Evolutionary conservation across 2,329 filamentous ascomycete genomes (phyloP).

Genomic region (Aspergillus sojae): DNA sequence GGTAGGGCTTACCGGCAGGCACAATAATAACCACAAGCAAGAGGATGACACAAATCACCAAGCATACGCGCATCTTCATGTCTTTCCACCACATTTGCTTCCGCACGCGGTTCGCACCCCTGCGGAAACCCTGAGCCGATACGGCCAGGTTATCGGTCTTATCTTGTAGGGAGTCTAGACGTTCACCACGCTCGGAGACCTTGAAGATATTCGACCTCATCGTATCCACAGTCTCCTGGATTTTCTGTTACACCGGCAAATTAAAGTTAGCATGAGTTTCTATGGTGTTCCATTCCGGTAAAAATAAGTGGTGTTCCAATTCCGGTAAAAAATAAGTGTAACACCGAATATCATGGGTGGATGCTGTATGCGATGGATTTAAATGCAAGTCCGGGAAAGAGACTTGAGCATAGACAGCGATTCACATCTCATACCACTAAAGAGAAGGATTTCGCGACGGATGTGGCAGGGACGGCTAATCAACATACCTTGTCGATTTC

Average conservation of each 20-base stretch:
- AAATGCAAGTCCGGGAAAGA: background rate
- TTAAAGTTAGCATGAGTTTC: slow-evolving; percentile 24
- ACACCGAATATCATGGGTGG: background rate
- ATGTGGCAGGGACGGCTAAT: background rate
- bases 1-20: slow-evolving; percentile 70
- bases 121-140: slow-evolving; percentile 92
- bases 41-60: slow-evolving; percentile 87
- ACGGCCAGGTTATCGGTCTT: slow-evolving; percentile 91
- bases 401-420: background rate
- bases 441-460: background rate
- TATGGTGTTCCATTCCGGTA: background rate
- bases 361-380: background rate
- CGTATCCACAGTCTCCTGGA: slow-evolving; percentile 90
- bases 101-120: slow-evolving; percentile 92
- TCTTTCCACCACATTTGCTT: slow-evolving; percentile 99
- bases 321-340: background rate
- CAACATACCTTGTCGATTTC: slow-evolving; percentile 82
- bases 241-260: slow-evolving; percentile 67
- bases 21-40: slow-evolving; percentile 93
- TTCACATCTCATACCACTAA: background rate
- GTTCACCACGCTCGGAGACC: slow-evolving; percentile 88
- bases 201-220: slow-evolving; percentile 99
- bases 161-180: slow-evolving; percentile 83
- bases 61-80: slow-evolving; percentile 99
- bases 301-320: background rate